A percentile compares a stretch with the other conserved stretches of the same genome.
Evolutionary conservation across 768 basidiomycete species (phyloP).

Genomic region (Hortiboletus campestris): DNA sequence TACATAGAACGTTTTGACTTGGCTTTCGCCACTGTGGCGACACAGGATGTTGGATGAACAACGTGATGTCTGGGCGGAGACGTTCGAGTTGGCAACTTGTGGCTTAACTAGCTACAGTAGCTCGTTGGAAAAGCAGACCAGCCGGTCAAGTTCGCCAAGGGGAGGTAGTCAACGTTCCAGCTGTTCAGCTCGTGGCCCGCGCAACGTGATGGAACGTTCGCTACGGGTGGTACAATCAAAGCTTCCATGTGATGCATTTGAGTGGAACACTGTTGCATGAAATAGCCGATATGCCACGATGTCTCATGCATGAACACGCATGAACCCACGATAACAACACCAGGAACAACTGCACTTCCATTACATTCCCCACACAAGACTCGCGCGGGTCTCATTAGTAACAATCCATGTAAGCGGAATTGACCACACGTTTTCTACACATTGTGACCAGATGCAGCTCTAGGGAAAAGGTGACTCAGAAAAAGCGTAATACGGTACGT

Average conservation of each 20-base stretch:
- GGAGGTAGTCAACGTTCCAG: neutral
- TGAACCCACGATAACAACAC: constrained; percentile 1
- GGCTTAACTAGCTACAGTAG: no score
- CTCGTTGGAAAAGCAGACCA: neutral
- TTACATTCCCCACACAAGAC: constrained; percentile 19
- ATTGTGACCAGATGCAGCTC: constrained; percentile 12
- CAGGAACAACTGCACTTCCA: constrained; percentile 15
- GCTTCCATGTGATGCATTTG: neutral
- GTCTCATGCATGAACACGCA: constrained; percentile 5
- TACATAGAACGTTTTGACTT: neutral
- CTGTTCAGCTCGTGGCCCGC: neutral
- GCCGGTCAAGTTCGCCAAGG: neutral
- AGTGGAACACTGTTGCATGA: neutral
- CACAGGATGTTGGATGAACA: neutral
- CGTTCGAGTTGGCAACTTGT: no score
- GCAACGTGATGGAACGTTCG: neutral
- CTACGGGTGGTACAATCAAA: neutral
- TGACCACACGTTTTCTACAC: constrained; percentile 17
- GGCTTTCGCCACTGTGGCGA: neutral
- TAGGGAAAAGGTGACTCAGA: constrained; percentile 9
- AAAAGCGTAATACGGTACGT: constrained; percentile 9
- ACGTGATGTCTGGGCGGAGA: constrained; percentile 14
- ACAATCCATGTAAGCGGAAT: constrained; percentile 10
- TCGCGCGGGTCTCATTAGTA: constrained; percentile 2
- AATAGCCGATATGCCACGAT: neutral